Evolutionary conservation across 768 basidiomycete genomes (phyloP), one percentile per base, ranked within the genome.

Genomic region (Strobilomyces confusus): DNA sequence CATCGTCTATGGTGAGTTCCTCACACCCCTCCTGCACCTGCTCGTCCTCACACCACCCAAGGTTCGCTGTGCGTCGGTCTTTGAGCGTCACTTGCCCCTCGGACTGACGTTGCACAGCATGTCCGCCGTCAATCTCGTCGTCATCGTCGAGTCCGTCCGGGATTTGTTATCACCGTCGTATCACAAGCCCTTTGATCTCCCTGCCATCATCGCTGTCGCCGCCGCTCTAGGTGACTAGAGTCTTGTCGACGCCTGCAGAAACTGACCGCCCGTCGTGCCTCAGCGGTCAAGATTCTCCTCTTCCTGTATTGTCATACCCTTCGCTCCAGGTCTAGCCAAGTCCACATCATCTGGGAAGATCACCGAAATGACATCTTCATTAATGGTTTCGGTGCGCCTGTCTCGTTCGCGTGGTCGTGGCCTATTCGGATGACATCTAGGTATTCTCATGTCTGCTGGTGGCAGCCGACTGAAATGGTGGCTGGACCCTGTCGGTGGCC

Each of bases 341-440:
- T 99, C 3, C 81, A 82, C 43, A 83, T 97, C n/a, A 79, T 97
- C 26, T 98, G 92, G 93, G 91, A 97, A 69, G 95, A 98, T 65
- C 95, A 98, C 59, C 78, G 95, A 59, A 98, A 94, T 63, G 95
- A 95, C 63, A 66, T 93, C n/a, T 89, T 83, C 66, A 84, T 92
- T 66, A 93, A 93, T 63, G 74, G 79, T 23, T 87, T 89, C 56
- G 86, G 87, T 86, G 56, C 32, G 77, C 8, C 51, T 4, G 26
- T 15, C 26, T 43, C 42, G 22, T 40, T 56, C 26, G 26, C 25
- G 33, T n/a, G n/a, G 19, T 25, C 14, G 0, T 38, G 36, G 13
- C 5, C n/a, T 44, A 29, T 34, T 42, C 26, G 49, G 29, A 58
- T 20, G 34, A 42, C 44, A n/a, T 55, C 40, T 58, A 90, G 87